Base-by-base conservation (phyloP, 83 land plant species). In the Isoetes engelmannii region DNA sequence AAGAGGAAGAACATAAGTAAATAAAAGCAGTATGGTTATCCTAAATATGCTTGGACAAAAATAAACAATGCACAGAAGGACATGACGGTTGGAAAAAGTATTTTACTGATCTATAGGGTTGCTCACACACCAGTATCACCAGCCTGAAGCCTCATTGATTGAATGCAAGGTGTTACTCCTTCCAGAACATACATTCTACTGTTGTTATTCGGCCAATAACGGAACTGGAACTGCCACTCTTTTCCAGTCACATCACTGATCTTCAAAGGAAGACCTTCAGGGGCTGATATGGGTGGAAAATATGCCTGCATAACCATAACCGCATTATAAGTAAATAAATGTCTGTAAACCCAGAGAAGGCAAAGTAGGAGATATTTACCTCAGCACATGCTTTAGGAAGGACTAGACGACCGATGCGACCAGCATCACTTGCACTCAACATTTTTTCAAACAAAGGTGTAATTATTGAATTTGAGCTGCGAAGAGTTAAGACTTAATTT, bases 381-480 rank as follows among this genome's bases (percentile, higher is more conserved):
- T 92, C 97, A 67, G 95, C 95, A 81, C 95, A 92, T 66, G 97
- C 97, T 81, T 92, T 92, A 4, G 97, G 97, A 49, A 92, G 91
- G 69, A 92, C 97, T 53, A 92, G 79, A 18, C 97, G 86, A 57
- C 97, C 97, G 71, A 92, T 89, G 12, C 90, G 80, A 9, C 97
- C 97, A 49, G 97, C 95, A 80, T 92, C 97, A 83, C 97, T 92
- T 20, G 95, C 95, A 89, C 97, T 92, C 44, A 92, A 68, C 70
- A 85, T 79, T 79, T 92, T 92, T 79, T 92, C 91, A 80, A 92
- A 92, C 66, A 92, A 68, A 37, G 94, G 94, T 21, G 86, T 87
- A 63, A 92, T 81, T 5, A 81, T 85, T 42, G 86, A 79, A 65
- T 92, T 89, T 46, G 87, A 80, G 51, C 94, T 92, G 74, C 37